Conservation (phyloP, 129 eudicot genomes). For the Saposhnikovia divaricata region DNA sequence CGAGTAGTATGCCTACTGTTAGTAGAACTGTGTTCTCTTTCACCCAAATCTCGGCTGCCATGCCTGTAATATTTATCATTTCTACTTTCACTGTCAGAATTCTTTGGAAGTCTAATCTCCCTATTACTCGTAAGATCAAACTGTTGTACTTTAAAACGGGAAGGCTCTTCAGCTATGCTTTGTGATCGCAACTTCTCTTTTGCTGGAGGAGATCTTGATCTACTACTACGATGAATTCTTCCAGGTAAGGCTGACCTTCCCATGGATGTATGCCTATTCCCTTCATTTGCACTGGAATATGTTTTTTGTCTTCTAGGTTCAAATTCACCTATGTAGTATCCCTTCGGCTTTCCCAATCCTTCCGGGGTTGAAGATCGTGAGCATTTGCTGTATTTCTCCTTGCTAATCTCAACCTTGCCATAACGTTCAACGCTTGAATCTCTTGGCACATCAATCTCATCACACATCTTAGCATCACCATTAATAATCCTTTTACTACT, state of each 20-base stretch:
- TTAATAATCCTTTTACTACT: not conserved
- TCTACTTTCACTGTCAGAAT: conserved; percentile 31
- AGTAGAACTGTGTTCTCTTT: conserved; percentile 61
- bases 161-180: conserved; percentile 43
- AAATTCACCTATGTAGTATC: conserved; percentile 25
- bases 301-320: conserved; percentile 22
- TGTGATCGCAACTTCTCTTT: conserved; percentile 42
- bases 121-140: conserved; percentile 23
- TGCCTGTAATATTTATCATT: conserved; percentile 29
- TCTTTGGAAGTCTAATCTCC: conserved; percentile 25
- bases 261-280: conserved; percentile 20
- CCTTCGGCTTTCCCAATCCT: conserved; percentile 22
- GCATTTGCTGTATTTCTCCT: conserved; percentile 6
- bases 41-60: conserved; percentile 56
- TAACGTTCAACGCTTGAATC: conserved; percentile 21
- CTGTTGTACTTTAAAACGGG: conserved; percentile 20
- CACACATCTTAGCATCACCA: conserved; percentile 18
- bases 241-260: conserved; percentile 26
- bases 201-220: conserved; percentile 38
- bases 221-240: conserved; percentile 23
- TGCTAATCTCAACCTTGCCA: conserved; percentile 27
- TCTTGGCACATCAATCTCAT: conserved; percentile 14
- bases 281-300: conserved; percentile 19
- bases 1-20: conserved; percentile 35
- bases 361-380: conserved; percentile 20